These are phyloP conservation scores for Tetracladium marchalianum DNA, from an alignment of 495 filamentous ascomycete species.

Conservation along the genomic window DNA sequence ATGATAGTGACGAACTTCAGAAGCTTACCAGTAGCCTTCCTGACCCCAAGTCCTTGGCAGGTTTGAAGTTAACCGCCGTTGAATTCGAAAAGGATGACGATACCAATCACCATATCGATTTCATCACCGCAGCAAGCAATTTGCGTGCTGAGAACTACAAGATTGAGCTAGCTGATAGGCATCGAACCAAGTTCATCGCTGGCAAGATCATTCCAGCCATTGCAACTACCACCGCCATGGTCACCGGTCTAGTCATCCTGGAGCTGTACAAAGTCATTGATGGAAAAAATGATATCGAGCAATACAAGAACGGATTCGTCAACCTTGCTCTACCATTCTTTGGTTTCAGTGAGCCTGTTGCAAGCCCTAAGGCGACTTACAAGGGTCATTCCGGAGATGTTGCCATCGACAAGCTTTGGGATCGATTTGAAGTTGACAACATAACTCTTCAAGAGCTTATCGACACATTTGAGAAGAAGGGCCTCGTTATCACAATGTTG, in stretches of 20 bases:
- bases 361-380: constrained; percentile 86
- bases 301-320: constrained; percentile 98
- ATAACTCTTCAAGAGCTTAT: constrained; percentile 78
- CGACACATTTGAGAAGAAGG: constrained; percentile 66
- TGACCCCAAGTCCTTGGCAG: constrained; percentile 65
- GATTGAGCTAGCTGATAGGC: constrained; percentile 80
- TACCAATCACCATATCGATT: constrained; percentile 96
- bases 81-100: constrained; percentile 99
- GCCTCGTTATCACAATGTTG: constrained; percentile 81
- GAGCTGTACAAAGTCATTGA: constrained; percentile 97
- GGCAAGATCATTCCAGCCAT: constrained; percentile 99
- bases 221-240: constrained; percentile 91
- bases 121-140: constrained; percentile 96
- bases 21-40: constrained; percentile 61
- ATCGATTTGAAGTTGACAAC: constrained; percentile 87
- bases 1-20: constrained; percentile 64
- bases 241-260: constrained; percentile 85
- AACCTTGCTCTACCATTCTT: constrained; percentile 97
- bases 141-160: constrained; percentile 96
- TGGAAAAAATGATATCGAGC: constrained; percentile 87
- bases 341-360: constrained; percentile 93
- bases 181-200: constrained; percentile 99
- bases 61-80: constrained; percentile 80
- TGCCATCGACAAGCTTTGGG: constrained; percentile 91
- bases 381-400: constrained; percentile 64